These are phyloP conservation scores for Monosporozyma unispora DNA, from an alignment of 805 yeast species.

Conservation along the genomic window DNA sequence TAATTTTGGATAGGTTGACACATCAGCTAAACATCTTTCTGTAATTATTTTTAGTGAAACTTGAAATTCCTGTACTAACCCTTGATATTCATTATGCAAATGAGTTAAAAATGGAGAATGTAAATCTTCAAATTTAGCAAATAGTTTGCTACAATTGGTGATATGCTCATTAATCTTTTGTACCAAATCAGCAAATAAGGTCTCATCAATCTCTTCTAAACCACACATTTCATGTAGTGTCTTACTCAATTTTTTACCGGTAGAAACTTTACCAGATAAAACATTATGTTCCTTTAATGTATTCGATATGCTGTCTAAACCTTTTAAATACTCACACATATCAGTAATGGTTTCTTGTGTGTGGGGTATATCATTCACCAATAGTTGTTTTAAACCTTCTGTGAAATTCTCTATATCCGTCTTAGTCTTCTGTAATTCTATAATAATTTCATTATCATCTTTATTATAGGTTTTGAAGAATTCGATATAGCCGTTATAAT, in stretches of 20 bases:
- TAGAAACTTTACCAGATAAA: slow-evolving; percentile 11
- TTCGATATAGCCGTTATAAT: slow-evolving; percentile 20
- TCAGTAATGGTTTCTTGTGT: slow-evolving; percentile 20
- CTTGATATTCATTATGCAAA: slow-evolving; percentile 25
- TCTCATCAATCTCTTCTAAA: slow-evolving; percentile 15
- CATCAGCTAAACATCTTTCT: slow-evolving; percentile 18
- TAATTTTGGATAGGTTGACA: slow-evolving; percentile 7
- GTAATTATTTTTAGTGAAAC: slow-evolving; percentile 23
- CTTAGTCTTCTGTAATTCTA: slow-evolving; percentile 19
- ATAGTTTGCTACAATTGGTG: slow-evolving; percentile 6
- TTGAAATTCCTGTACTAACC: slow-evolving; percentile 24
- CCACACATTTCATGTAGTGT: slow-evolving; percentile 23
- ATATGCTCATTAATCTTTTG: slow-evolving; percentile 10
- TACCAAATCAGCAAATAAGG: slow-evolving; percentile 12
- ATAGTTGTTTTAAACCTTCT: slow-evolving; percentile 14
- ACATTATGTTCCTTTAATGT: slow-evolving; percentile 13
- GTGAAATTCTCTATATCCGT: slow-evolving; percentile 19
- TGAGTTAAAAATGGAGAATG: slow-evolving; percentile 24
- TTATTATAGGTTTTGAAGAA: slow-evolving; percentile 20
- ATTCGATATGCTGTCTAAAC: slow-evolving; percentile 17
- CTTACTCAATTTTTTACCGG: slow-evolving; percentile 18
- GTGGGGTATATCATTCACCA: slow-evolving; percentile 14
- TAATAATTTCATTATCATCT: slow-evolving; percentile 14
- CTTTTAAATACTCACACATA: slow-evolving; percentile 21
- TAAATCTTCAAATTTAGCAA: slow-evolving; percentile 10